These are phyloP conservation scores for Xylaria arbuscula DNA, from an alignment of 2,329 filamentous ascomycete genomes.

Conservation along the genomic window DNA sequence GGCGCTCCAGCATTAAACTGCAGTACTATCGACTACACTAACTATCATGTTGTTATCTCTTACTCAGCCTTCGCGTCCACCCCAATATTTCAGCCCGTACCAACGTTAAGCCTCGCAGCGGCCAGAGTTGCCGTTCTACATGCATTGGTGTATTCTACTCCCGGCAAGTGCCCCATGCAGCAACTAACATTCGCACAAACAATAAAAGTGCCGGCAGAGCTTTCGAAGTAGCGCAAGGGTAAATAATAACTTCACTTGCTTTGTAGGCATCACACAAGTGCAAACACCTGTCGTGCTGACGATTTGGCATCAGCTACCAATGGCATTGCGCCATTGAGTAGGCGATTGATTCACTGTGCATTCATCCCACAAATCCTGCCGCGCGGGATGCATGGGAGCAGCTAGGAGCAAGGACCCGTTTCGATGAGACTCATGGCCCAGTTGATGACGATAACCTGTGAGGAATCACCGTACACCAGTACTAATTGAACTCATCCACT, in stretches of 20 bases:
- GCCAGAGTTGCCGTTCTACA: constrained; percentile 21
- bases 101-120: constrained; percentile 3
- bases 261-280: constrained; percentile 7
- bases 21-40: background rate
- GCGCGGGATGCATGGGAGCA: constrained; percentile 29
- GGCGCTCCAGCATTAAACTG: constrained; percentile 13
- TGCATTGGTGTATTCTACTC: background rate
- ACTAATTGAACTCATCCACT: background rate
- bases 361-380: constrained; percentile 31
- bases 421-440: background rate
- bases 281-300: constrained; percentile 9
- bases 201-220: constrained; percentile 1
- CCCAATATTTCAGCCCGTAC: background rate
- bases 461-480: background rate
- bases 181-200: constrained; percentile 7
- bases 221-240: constrained; percentile 5
- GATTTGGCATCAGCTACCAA: constrained; percentile 1
- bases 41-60: background rate
- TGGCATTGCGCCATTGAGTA: constrained; percentile 5
- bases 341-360: constrained; percentile 23
- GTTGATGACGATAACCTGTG: background rate
- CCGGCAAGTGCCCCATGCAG: constrained; percentile 11
- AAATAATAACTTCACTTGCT: background rate
- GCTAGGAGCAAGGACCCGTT: background rate
- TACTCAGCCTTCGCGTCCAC: constrained; percentile 16